Base-by-base conservation (phyloP, 2,329 filamentous ascomycete species). In the Aureobasidium sp. region DNA sequence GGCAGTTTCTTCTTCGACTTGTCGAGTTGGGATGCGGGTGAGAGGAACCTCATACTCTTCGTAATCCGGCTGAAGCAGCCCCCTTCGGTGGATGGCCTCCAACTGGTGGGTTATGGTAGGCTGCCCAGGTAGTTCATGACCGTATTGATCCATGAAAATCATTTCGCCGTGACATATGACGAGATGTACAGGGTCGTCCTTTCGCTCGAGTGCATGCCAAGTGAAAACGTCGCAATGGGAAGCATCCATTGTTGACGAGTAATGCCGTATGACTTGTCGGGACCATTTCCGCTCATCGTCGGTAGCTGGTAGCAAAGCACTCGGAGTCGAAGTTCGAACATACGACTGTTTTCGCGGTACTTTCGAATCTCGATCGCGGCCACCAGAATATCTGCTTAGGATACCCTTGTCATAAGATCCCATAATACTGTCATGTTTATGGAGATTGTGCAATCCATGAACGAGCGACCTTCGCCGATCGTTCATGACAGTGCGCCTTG, bases 101-200 rank as follows among this genome's bases (percentile, higher is more conserved):
- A 59, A n/a, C 29, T 59, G 57, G 5, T 50, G 13, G 5, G 30
- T 49, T 13, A 59, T 41, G 1, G 34, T 25, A 10, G 45, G 44
- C 34, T 59, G 15, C 11, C 45, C 57, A 25, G 57, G 45, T 21
- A 59, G 29, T 16, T 50, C 41, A 2, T 50, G 29, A 3, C 57
- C 57, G 16, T 59, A 49, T 42, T 59, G 57, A 42, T 59, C 57
- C 57, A 59, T 59, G 30, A 59, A 59, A n/a, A 59, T 11, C 57
- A 59, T 59, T 5, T 59, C 57, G 25, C 45, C 57, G n/a, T 32
- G 45, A 50, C 41, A 59, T 5, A 59, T 50, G 45, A 59, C 29
- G 8, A 59, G 57, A 42, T 59, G 57, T 13, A 59, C 57, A 16
- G 57, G 57, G 13, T 59, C 57, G 30, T 41, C 45, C 32, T 44